Base-by-base conservation (phyloP, 2,329 filamentous ascomycete species). In the Graphilbum fragrans region DNA sequence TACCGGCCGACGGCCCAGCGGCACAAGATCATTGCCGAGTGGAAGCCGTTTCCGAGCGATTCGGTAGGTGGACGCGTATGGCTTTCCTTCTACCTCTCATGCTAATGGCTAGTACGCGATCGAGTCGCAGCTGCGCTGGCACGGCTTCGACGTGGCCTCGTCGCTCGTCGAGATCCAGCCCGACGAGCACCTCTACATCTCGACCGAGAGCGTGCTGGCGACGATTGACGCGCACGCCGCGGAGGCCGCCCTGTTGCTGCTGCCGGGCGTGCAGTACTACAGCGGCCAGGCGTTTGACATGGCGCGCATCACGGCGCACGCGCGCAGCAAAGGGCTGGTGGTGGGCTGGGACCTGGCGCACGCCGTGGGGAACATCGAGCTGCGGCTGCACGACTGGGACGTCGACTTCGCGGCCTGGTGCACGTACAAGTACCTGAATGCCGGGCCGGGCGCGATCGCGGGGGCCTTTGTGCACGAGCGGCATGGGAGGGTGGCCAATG, bases 371-470 rank as follows among this genome's bases (percentile, higher is more conserved):
- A 94, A 94, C 54, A 83, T 93, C 2, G 77, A 82, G 33, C 61
- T 94, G 17, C 62, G 69, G 44, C 69, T 94, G 18, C 86, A 94
- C 59, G 84, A 90, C 52, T 94, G 87, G 87, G 72, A 83, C 50
- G 86, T 93, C 27, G 87, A 94, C 58, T 94, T 94, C 53, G 87
- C 88, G 14, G 84, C 75, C 41, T 94, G 87, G 87, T 94, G 87
- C 61, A 88, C 81, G 17, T 94, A 94, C 70, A 94, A 94, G 64
- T 94, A 94, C 63, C 73, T 94, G 57, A 94, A 94, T 56, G 78
- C 80, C 21, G 87, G 87, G 0, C 86, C 87, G 0, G 87, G 87
- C 4, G 72, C 79, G 16, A 93, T 93, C 48, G 86, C 76, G 1
- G 86, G 82, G 0, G 66, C 81, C 1, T 94, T 87, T 50, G 82